Conservation (phyloP, 1,284 basidiomycete genomes). For the Papiliotrema fonsecae region DNA sequence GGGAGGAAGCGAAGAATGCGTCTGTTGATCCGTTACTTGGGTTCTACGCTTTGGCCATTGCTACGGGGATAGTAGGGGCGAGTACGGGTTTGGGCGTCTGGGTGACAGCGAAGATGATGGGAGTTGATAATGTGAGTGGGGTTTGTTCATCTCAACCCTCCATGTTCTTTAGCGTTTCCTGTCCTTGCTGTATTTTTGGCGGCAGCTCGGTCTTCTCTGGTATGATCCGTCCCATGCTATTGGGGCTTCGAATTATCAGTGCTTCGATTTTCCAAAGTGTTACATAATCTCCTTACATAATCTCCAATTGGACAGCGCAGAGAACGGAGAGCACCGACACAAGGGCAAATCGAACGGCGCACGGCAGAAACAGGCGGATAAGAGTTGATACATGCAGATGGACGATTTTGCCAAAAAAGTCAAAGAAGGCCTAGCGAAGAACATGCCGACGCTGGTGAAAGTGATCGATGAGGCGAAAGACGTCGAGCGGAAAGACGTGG, state of each 20-base stretch:
- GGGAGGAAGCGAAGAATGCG: conserved; percentile 8
- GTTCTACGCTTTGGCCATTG: conserved; percentile 37
- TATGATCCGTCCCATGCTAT: background rate
- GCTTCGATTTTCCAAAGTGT: too few relatives aligned
- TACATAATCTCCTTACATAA: too few relatives aligned
- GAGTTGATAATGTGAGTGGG: conserved; percentile 34
- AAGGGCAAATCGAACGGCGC: too few relatives aligned
- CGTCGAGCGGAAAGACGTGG: background rate
- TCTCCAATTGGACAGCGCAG: too few relatives aligned
- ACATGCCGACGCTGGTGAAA: conserved; percentile 19
- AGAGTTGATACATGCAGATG: conserved; percentile 19
- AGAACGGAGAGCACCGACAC: too few relatives aligned
- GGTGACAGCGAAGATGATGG: conserved; percentile 30
- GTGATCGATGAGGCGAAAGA: background rate
- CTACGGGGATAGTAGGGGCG: conserved; percentile 35
- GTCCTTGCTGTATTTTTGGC: background rate
- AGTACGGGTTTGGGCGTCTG: conserved; percentile 33
- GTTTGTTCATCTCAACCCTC: too few relatives aligned
- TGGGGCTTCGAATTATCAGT: background rate
- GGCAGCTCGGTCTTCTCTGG: background rate
- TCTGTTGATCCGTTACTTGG: conserved; percentile 15
- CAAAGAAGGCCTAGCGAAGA: conserved; percentile 22
- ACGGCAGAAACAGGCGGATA: too few relatives aligned
- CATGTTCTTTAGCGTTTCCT: too few relatives aligned
- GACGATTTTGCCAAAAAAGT: conserved; percentile 30